Percentiles rank a stretch among this genome's conserved stretches.
phyloP scores from a whole-genome alignment of 1,284 basidiomycete genomes.

The Austroboletus niveus region DNA sequence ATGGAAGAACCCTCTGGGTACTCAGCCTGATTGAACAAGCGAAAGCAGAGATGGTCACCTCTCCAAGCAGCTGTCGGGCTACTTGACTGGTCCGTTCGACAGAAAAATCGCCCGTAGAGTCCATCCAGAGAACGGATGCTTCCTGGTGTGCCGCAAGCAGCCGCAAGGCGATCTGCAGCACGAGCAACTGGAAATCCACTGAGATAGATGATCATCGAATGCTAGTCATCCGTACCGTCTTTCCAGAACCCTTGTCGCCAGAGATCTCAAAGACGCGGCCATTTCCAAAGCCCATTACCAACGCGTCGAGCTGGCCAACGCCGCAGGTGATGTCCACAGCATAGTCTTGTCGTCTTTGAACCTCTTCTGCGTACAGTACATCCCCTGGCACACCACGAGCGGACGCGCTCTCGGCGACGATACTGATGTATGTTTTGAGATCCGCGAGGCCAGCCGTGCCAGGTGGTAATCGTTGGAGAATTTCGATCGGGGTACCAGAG shows the following conservation, averaged over 20 bases:
- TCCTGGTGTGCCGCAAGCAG: slow-evolving; percentile 42
- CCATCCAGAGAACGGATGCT: slow-evolving; percentile 61
- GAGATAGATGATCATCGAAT: slow-evolving; percentile 1
- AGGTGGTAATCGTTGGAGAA: slow-evolving; percentile 1
- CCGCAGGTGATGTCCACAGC: slow-evolving; percentile 37
- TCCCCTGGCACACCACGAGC: slow-evolving; percentile 38
- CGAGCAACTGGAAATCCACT: slow-evolving; percentile 45
- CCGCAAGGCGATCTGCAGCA: slow-evolving; percentile 53
- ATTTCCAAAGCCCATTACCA: slow-evolving; percentile 48
- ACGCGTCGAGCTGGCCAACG: slow-evolving; percentile 45
- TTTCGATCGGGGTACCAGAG: slow-evolving; percentile 42
- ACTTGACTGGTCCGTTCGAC: slow-evolving; percentile 45
- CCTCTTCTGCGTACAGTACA: slow-evolving; percentile 34
- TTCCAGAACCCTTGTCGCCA: slow-evolving; percentile 59
- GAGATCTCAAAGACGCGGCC: slow-evolving; percentile 61
- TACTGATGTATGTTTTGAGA: no score
- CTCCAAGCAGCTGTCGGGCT: slow-evolving; percentile 31
- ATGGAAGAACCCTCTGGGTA: slow-evolving; percentile 33
- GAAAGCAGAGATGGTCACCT: slow-evolving; percentile 30
- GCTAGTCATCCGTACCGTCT: slow-evolving; percentile 51
- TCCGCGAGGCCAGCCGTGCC: no score
- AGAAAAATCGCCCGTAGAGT: slow-evolving; percentile 67
- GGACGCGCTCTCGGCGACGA: no score
- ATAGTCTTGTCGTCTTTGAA: slow-evolving; percentile 26
- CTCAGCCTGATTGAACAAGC: slow-evolving; percentile 8